A percentile compares a stretch with the other conserved stretches of the same genome.
phyloP scores from a whole-genome alignment of 108 stramenopile species.

The Cyclotella sp. region DNA sequence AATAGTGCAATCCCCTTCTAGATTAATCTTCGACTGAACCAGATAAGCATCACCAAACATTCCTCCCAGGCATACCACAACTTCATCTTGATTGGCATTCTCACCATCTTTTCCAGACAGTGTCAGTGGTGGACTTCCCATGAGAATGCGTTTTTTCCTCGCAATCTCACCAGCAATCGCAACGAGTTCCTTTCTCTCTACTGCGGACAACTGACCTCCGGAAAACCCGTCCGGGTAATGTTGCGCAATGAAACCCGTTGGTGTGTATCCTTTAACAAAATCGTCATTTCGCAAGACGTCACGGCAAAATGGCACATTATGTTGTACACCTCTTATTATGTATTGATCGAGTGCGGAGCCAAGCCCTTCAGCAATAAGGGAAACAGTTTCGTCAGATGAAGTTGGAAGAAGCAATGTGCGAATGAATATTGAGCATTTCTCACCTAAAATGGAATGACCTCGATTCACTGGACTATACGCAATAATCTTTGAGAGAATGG shows the following conservation, averaged over 20 bases:
- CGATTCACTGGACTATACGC: conserved; percentile 62
- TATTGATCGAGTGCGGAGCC: conserved; percentile 88
- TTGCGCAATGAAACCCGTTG: conserved; percentile 90
- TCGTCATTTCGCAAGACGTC: conserved; percentile 78
- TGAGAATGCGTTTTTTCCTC: conserved; percentile 39
- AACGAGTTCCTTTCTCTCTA: conserved; percentile 66
- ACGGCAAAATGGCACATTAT: conserved; percentile 88
- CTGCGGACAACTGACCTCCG: conserved; percentile 67
- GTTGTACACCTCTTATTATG: conserved; percentile 89
- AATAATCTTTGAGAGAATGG: conserved; percentile 96
- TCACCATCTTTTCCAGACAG: conserved; percentile 19
- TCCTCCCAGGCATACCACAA: conserved; percentile 76
- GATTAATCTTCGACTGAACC: conserved; percentile 45
- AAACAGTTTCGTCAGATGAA: not conserved
- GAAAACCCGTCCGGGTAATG: conserved; percentile 94
- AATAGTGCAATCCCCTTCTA: conserved; percentile 12
- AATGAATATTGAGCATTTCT: not conserved
- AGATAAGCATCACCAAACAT: conserved; percentile 73
- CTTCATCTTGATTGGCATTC: conserved; percentile 25
- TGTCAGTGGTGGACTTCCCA: conserved; percentile 32
- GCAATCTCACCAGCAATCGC: conserved; percentile 62
- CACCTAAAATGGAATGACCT: conserved; percentile 69
- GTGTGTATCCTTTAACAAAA: conserved; percentile 85
- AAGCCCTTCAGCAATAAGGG: conserved; percentile 30
- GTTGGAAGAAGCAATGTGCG: not conserved